phyloP scores from a whole-genome alignment of 768 basidiomycete species.

The Lentinula boryana region DNA sequence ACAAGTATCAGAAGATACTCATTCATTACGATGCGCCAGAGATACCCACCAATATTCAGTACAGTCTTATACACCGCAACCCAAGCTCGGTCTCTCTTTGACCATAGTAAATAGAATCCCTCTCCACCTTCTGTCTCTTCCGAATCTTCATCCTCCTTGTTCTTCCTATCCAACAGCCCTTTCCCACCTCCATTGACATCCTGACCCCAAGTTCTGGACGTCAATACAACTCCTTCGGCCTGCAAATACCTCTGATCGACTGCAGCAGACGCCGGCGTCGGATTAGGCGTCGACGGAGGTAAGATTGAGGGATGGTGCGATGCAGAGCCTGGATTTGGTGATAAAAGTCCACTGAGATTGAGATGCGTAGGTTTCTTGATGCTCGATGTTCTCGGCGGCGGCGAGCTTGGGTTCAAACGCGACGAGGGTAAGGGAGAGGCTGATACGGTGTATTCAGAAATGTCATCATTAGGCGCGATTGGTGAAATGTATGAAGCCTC shows the following conservation, averaged over 20 bases:
- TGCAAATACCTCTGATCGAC: constrained; percentile 73
- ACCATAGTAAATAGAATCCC: constrained; percentile 64
- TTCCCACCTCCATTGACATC: constrained; percentile 21
- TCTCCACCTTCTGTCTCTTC: constrained; percentile 27
- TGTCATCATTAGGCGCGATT: not conserved
- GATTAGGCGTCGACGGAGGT: constrained; percentile 81
- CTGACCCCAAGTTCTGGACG: constrained; percentile 74
- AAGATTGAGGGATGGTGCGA: constrained; percentile 56
- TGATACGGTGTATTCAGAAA: not conserved
- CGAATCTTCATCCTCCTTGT: not conserved
- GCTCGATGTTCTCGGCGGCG: constrained; percentile 1
- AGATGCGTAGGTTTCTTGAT: constrained; percentile 2
- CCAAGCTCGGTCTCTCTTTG: constrained; percentile 56
- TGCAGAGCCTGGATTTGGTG: constrained; percentile 1
- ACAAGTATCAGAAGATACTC: constrained; percentile 4
- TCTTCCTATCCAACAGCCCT: not conserved
- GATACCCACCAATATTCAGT: constrained; percentile 72
- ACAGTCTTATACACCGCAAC: constrained; percentile 71
- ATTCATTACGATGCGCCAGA: not conserved
- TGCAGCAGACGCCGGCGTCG: constrained; percentile 67
- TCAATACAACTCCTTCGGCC: constrained; percentile 70
- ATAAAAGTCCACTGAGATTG: not conserved
- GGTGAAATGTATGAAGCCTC: constrained; percentile 6
- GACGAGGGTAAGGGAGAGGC: not conserved
- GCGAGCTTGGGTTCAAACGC: not conserved